phyloP scores from a whole-genome alignment of 2,329 filamentous ascomycete species.

The Lasiodiplodia gonubiensis region DNA sequence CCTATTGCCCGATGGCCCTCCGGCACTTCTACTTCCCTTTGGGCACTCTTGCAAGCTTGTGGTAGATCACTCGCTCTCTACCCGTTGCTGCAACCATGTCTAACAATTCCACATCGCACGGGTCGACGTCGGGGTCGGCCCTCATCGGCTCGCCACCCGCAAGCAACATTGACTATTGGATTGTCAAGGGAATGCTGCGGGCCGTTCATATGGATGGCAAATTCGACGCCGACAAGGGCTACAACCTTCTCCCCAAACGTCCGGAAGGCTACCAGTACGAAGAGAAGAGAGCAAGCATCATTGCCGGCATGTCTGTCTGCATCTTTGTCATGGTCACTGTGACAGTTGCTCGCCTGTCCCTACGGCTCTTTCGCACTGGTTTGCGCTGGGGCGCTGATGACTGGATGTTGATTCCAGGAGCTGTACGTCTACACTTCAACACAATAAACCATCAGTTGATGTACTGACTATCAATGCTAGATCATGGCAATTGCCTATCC shows the following conservation, averaged over 20 bases:
- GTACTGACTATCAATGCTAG: conserved; percentile 3
- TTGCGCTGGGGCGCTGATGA: conserved; percentile 45
- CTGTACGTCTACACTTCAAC: conserved; percentile 33
- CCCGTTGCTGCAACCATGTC: conserved; percentile 10
- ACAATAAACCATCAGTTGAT: not conserved
- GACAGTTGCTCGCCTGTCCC: conserved; percentile 38
- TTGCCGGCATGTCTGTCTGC: conserved; percentile 39
- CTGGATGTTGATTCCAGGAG: conserved; percentile 41
- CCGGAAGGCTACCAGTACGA: conserved; percentile 34
- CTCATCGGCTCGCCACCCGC: conserved; percentile 36
- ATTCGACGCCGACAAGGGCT: conserved; percentile 33
- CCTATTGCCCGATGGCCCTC: not conserved
- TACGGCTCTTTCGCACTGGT: conserved; percentile 36
- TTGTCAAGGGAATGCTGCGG: conserved; percentile 37
- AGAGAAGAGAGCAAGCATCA: conserved; percentile 36
- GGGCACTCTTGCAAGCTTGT: not conserved
- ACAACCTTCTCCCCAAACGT: conserved; percentile 6
- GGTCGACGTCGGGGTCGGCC: not conserved
- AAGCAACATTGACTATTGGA: conserved; percentile 39
- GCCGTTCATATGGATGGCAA: conserved; percentile 31
- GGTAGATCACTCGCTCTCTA: conserved; percentile 1
- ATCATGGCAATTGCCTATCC: conserved; percentile 39
- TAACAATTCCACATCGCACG: not conserved
- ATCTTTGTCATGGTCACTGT: conserved; percentile 39
- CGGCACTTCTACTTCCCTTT: not conserved